Conservation (phyloP, 192 early-diverging fungal species). For the Coemansia sp. region DNA sequence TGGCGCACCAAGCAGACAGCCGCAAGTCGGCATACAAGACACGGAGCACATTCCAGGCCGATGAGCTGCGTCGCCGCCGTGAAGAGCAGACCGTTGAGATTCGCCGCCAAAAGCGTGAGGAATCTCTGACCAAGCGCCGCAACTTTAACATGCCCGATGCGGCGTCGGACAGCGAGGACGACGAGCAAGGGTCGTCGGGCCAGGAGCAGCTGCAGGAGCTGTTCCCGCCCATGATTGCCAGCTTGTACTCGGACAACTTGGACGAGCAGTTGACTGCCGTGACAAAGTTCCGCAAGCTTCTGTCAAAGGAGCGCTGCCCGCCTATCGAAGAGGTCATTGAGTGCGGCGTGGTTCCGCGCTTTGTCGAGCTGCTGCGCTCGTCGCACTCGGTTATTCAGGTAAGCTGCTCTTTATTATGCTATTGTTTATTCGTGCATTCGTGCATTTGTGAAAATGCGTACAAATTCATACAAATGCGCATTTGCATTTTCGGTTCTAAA, state of each 20-base stretch:
- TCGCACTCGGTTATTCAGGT: constrained; percentile 79
- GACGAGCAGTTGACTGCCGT: constrained; percentile 81
- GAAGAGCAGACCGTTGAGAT: constrained; percentile 93
- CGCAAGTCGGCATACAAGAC: constrained; percentile 74
- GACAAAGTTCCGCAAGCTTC: constrained; percentile 88
- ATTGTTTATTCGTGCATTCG: not conserved
- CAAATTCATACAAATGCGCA: not conserved
- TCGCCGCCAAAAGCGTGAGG: constrained; percentile 93
- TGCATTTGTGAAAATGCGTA: no score
- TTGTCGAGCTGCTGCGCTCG: constrained; percentile 92
- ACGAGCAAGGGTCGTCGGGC: constrained; percentile 61
- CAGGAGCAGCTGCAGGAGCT: constrained; percentile 74
- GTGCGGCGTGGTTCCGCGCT: constrained; percentile 88
- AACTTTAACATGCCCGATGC: constrained; percentile 64
- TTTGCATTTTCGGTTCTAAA: constrained; percentile 7
- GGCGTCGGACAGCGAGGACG: constrained; percentile 75
- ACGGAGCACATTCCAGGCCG: constrained; percentile 79
- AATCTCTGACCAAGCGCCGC: constrained; percentile 88
- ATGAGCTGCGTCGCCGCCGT: constrained; percentile 89
- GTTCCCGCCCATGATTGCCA: constrained; percentile 76
- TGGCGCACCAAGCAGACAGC: constrained; percentile 2
- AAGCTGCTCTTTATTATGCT: constrained; percentile 9
- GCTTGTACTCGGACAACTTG: constrained; percentile 73
- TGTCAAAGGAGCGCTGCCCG: constrained; percentile 92
- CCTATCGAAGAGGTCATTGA: constrained; percentile 96